Conservation (phyloP, 768 basidiomycete genomes). For the Tubosaeta sp. region DNA sequence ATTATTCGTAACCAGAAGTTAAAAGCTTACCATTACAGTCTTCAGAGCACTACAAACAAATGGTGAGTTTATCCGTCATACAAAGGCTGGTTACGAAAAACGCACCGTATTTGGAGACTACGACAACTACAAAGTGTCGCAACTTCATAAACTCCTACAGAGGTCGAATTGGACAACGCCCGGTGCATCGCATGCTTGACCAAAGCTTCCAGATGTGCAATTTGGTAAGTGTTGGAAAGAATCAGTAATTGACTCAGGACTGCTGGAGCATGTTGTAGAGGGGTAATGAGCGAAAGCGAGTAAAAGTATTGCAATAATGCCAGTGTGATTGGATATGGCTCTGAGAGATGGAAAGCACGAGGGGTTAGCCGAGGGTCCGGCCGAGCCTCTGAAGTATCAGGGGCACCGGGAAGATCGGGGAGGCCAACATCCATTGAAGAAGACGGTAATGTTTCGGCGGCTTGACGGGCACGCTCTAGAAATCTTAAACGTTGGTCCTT, state of each 20-base stretch:
- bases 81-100: slow-evolving; percentile 19
- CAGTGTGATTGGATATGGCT: slow-evolving; percentile 83
- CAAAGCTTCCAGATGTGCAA: slow-evolving; percentile 68
- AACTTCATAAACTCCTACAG: slow-evolving; percentile 92
- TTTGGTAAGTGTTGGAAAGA: slow-evolving; percentile 76
- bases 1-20: not conserved
- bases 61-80: slow-evolving; percentile 7
- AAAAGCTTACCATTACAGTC: slow-evolving; percentile 68
- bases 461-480: slow-evolving; percentile 50
- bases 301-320: slow-evolving; percentile 95
- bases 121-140: slow-evolving; percentile 88
- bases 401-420: slow-evolving; percentile 55
- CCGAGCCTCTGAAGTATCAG: slow-evolving; percentile 45
- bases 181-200: slow-evolving; percentile 96
- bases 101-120: slow-evolving; percentile 83
- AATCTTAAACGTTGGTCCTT: slow-evolving; percentile 61
- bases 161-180: slow-evolving; percentile 75
- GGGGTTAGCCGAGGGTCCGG: slow-evolving; percentile 80
- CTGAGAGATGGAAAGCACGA: slow-evolving; percentile 75
- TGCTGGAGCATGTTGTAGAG: slow-evolving; percentile 86
- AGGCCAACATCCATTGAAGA: slow-evolving; percentile 60
- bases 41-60: slow-evolving; percentile 56
- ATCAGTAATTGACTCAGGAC: slow-evolving; percentile 85
- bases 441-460: slow-evolving; percentile 55
- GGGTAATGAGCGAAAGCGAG: slow-evolving; percentile 78